These are phyloP conservation scores for Lepiota venenata DNA, from an alignment of 768 basidiomycete genomes.

Conservation along the genomic window DNA sequence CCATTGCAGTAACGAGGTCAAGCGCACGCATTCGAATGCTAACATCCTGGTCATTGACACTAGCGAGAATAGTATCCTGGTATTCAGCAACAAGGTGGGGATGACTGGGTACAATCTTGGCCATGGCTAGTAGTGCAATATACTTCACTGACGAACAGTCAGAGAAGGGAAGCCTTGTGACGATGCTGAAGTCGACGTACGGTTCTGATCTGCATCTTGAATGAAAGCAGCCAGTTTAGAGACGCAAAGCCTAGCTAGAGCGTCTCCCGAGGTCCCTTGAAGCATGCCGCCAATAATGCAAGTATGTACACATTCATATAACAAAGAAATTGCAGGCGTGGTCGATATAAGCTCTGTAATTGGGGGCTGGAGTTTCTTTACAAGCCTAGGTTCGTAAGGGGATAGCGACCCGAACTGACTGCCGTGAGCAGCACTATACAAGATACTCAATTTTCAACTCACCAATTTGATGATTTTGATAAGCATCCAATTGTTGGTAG, in stretches of 20 bases:
- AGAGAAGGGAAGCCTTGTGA: not conserved
- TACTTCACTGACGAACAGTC: slow-evolving; percentile 74
- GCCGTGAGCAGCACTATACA: not conserved
- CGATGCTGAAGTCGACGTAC: slow-evolving; percentile 45
- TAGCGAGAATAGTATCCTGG: slow-evolving; percentile 86
- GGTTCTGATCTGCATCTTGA: slow-evolving; percentile 91
- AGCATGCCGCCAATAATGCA: slow-evolving; percentile 98
- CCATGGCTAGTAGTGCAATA: slow-evolving; percentile 92
- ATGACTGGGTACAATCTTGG: slow-evolving; percentile 92
- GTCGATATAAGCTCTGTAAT: slow-evolving; percentile 95
- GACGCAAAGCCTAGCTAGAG: slow-evolving; percentile 84
- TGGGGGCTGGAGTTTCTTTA: slow-evolving; percentile 91
- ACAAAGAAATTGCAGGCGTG: slow-evolving; percentile 89
- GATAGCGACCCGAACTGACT: slow-evolving; percentile 87
- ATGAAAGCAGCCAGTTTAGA: slow-evolving; percentile 92
- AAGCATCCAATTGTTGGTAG: slow-evolving; percentile 99
- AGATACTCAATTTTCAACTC: slow-evolving; percentile 11
- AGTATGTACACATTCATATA: slow-evolving; percentile 98
- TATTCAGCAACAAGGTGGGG: slow-evolving; percentile 88
- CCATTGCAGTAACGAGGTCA: slow-evolving; percentile 93
- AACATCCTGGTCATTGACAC: slow-evolving; percentile 90
- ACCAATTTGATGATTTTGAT: slow-evolving; percentile 98
- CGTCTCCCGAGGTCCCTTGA: slow-evolving; percentile 69
- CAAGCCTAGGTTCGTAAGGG: slow-evolving; percentile 89
- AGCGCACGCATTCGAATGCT: slow-evolving; percentile 96